Base-by-base conservation (phyloP, 768 basidiomycete species). In the Serendipita sp. region DNA sequence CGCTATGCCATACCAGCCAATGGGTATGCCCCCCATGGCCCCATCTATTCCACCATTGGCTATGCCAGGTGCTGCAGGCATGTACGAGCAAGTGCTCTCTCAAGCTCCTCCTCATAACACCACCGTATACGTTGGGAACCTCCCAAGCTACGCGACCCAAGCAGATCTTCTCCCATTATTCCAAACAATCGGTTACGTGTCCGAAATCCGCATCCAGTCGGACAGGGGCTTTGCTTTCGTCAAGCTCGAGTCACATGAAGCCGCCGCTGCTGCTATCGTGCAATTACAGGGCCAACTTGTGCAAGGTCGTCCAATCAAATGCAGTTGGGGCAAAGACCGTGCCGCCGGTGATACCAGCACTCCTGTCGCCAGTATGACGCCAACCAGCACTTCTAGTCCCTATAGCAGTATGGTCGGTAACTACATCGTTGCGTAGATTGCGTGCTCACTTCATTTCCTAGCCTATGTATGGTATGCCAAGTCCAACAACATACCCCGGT, bases 211-310 rank as follows among this genome's bases (percentile, higher is more conserved):
- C 66, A 95, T 99, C 92, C 96, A 98, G 75, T 86, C 96, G 67
- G 95, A 98, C 78, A 88, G 95, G 68, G 95, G 95, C 51, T 99
- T 98, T 74, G 95, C 96, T 1, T 98, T 98, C 72, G 93, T 99
- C 73, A 98, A 98, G 77, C 82, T 98, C 65, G 96, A 99, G 76
- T 92, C 92, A 63, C 95, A 98, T 74, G 93, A 98, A 73, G 93
- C 97, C 73, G 95, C 95, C 64, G 95, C 96, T 5, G 87, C 92
- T 85, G 95, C 95, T 45, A 99, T 99, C 71, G 88, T 95, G 67
- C 92, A 97, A 74, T 79, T 99, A 63, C 92, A 95, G 74, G 94
- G 95, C 64, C 90, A 93, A 77, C 89, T 92, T 81, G 91, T 99
- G 32, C 96, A 99, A 69, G 95, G 95, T 56, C 78, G 96, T 45